Evolutionary conservation across 2,329 filamentous ascomycete genomes (phyloP).

Genomic region (Aureobasidium melanogenum): DNA sequence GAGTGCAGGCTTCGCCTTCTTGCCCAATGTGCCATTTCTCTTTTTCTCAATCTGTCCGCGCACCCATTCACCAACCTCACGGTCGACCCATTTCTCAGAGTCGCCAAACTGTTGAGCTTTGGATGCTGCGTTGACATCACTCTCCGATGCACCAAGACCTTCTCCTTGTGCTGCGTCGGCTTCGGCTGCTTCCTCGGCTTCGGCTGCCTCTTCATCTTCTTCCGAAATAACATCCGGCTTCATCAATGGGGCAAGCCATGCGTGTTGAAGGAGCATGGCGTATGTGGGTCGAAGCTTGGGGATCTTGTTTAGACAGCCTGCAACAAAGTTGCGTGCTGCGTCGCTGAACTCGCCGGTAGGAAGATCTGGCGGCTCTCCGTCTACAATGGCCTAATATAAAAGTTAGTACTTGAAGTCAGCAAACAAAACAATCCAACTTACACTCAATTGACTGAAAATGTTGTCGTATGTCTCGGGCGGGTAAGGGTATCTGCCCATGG

Average conservation of each 20-base stretch:
- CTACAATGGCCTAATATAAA: slow-evolving; percentile 73
- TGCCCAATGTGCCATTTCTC: slow-evolving; percentile 47
- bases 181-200: slow-evolving; percentile 13
- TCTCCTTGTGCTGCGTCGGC: slow-evolving; percentile 9
- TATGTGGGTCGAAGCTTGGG: slow-evolving; percentile 92
- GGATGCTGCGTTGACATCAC: slow-evolving; percentile 16
- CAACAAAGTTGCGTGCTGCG: slow-evolving; percentile 76
- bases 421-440: slow-evolving; percentile 45
- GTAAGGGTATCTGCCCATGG: slow-evolving; percentile 89
- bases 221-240: slow-evolving; percentile 68
- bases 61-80: slow-evolving; percentile 84
- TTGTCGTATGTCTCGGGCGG: slow-evolving; percentile 96
- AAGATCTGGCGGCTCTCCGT: slow-evolving; percentile 87
- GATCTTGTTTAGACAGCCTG: slow-evolving; percentile 83
- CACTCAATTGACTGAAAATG: slow-evolving; percentile 93
- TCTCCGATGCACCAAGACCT: slow-evolving; percentile 27
- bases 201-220: slow-evolving; percentile 53
- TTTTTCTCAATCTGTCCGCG: slow-evolving; percentile 59
- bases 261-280: slow-evolving; percentile 76
- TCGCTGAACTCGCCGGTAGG: slow-evolving; percentile 71
- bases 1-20: slow-evolving; percentile 63
- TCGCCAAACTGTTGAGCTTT: slow-evolving; percentile 10
- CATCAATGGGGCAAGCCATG: slow-evolving; percentile 71
- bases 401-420: slow-evolving; percentile 16
- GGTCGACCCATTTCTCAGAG: slow-evolving; percentile 49